These are phyloP conservation scores for Xylaria castorea DNA, from an alignment of 495 filamentous ascomycete genomes.

Conservation along the genomic window DNA sequence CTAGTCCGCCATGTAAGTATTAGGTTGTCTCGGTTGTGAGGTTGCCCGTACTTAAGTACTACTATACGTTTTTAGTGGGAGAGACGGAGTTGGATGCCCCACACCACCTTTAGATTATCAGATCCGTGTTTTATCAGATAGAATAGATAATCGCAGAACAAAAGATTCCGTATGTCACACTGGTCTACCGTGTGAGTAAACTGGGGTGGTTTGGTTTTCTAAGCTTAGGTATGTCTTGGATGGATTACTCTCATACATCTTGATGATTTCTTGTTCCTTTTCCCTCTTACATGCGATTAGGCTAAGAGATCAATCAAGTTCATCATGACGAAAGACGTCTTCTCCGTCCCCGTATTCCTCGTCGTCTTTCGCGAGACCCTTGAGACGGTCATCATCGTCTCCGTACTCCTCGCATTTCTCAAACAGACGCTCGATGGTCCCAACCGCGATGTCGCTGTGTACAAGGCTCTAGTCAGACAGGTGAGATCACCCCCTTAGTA, in stretches of 20 bases:
- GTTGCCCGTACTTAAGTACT: not conserved
- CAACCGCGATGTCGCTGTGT: constrained; percentile 58
- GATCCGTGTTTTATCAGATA: constrained; percentile 28
- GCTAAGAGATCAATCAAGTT: constrained; percentile 6
- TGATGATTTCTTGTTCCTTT: not conserved
- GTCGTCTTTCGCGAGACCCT: constrained; percentile 85
- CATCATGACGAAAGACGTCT: constrained; percentile 63
- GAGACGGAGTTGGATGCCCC: constrained; percentile 10
- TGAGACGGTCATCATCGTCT: constrained; percentile 82
- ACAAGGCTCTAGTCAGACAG: constrained; percentile 76
- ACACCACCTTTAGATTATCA: constrained; percentile 28
- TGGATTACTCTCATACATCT: not conserved
- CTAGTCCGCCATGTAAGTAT: constrained; percentile 1
- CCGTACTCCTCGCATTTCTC: constrained; percentile 79
- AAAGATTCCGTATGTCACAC: constrained; percentile 11
- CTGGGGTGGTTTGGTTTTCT: not conserved
- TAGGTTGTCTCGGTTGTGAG: constrained; percentile 3
- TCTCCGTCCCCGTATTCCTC: constrained; percentile 79
- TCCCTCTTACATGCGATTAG: not conserved
- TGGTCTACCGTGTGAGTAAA: not conserved
- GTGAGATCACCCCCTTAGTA: constrained; percentile 47
- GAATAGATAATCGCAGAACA: constrained; percentile 29
- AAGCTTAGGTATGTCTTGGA: not conserved
- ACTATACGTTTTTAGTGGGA: constrained; percentile 1
- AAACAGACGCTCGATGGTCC: constrained; percentile 74